Base-by-base conservation (phyloP, 768 basidiomycete genomes). In the Tulasnella sp. region DNA sequence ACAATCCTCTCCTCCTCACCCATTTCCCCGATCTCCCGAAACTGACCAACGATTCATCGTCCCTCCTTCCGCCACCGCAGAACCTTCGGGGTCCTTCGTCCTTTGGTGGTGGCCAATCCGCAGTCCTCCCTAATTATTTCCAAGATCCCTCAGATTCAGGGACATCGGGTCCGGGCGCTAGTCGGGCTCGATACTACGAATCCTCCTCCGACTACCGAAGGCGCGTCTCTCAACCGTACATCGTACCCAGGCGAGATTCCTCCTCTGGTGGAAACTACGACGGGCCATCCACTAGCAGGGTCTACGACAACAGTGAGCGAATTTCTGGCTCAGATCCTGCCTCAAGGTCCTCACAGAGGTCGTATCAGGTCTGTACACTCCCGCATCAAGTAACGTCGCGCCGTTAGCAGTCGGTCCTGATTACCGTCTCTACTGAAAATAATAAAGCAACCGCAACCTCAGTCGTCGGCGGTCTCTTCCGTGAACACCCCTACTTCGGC, bases 151-250 rank as follows among this genome's bases (percentile, higher is more conserved):
- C n/a, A n/a, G 52, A 59, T 59, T 12, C 26, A 22, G 52, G 52
- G 32, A 59, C 44, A 7, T 14, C 22, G 29, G 63, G 37, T 14
- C 11, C 64, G 17, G 40, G 34, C 67, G 34, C 37, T 44, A n/a
- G 32, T 29, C 67, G 67, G 40, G 39, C 4, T 34, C 67, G 67
- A 44, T 69, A 69, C 44, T 69, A 69, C 34, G 67, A 69, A 32
- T 69, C 67, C 40, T 42, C 67, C 8, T 40, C 34, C 32, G 67
- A 69, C 42, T 69, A 69, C 44, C 37, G 67, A n/a, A 41, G 67
- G 67, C 67, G 44, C 35, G 67, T 69, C 11, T 69, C 67, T 11
- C 67, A 41, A 35, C 67, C 67, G 11, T 69, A 41, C 29, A 34
- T 40, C 40, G 37, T 69, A 26, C 67, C 44, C 7, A 19, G 35